Base-by-base conservation (phyloP, 352 stramenopile genomes). In the Phytophthora niederhauseri region DNA sequence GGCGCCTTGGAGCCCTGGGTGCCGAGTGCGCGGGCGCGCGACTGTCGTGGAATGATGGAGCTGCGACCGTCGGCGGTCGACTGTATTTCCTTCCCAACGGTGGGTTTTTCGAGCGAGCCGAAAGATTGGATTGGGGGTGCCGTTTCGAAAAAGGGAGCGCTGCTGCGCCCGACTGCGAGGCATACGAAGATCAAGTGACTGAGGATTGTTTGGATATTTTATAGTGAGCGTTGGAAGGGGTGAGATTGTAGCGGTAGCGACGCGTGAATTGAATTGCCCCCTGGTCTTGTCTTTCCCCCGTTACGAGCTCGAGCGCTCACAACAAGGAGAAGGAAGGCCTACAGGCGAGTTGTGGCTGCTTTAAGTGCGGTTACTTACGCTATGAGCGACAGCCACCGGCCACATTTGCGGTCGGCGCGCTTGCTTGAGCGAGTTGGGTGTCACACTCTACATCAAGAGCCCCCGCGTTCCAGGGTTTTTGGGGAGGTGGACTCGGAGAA, bases 11-110 rank as follows among this genome's bases (percentile, higher is more conserved):
- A 5, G 14, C 41, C 15, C 41, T 48, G 12, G 36, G 36, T 15
- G 36, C 11, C 36, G 36, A n/a, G 36, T 45, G 54, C 43, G 5
- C 15, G 24, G 11, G 43, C 53, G 30, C 30, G 30, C 38, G 61
- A 63, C 67, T 50, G 61, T 74, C 67, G 67, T 46, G 49, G 51
- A 67, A 70, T 19, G 51, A 70, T 19, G 51, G 50, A 31, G 38
- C 20, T 6, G 22, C 24, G 30, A 28, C 15, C 17, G 20, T 19
- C 34, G 45, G 59, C 46, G 57, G 34, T 6, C 34, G 34, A 17
- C 34, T 41, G 34, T 6, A 15, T 8, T 17, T 43, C 11, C 4
- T 17, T 43, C 15, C 36, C 36, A 15, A 6, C 9, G 36, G 36
- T 43, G 36, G 36, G 17, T 59, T 46, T 64, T 68, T 63, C 19